Evolutionary conservation across 768 basidiomycete species (phyloP).

Genomic region (Lactarius evosmus): DNA sequence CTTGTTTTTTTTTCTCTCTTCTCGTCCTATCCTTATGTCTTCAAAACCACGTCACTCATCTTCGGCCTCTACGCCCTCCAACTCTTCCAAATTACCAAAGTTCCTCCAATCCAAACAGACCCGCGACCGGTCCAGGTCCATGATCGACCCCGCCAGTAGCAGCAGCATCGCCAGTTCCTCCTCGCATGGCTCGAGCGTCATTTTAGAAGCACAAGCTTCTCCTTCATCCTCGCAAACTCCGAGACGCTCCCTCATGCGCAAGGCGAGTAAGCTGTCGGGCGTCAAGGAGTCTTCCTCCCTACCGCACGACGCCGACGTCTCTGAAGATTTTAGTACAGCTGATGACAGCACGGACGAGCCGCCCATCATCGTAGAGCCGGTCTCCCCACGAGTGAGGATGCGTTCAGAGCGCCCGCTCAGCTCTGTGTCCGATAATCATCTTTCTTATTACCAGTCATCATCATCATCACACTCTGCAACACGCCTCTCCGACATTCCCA

Average conservation of each 20-base stretch:
- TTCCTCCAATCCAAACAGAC: slow-evolving; percentile 59
- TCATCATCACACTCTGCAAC: slow-evolving; percentile 39
- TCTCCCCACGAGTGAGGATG: slow-evolving; percentile 50
- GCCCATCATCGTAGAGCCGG: slow-evolving; percentile 67
- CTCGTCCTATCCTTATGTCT: slow-evolving; percentile 39
- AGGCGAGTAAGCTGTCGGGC: slow-evolving; percentile 23
- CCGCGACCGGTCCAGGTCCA: slow-evolving; percentile 59
- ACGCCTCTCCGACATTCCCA: slow-evolving; percentile 66
- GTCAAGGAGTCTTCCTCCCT: slow-evolving; percentile 26
- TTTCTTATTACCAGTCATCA: slow-evolving; percentile 46
- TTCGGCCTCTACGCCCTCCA: slow-evolving; percentile 43
- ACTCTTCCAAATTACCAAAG: slow-evolving; percentile 57
- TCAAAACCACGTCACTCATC: slow-evolving; percentile 44
- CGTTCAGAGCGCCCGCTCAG: slow-evolving; percentile 56
- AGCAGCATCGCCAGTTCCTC: slow-evolving; percentile 43
- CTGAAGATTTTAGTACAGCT: slow-evolving; percentile 33
- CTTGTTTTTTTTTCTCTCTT: not conserved
- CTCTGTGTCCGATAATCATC: slow-evolving; percentile 42
- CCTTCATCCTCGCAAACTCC: slow-evolving; percentile 20
- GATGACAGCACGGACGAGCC: slow-evolving; percentile 46
- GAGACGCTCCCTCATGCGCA: slow-evolving; percentile 26
- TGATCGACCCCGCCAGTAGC: slow-evolving; percentile 41
- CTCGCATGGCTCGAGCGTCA: slow-evolving; percentile 39
- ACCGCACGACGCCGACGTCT: slow-evolving; percentile 33
- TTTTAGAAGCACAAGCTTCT: slow-evolving; percentile 27